Conservation (phyloP, 2,329 filamentous ascomycete species). For the Sordariomycetes sp. region DNA sequence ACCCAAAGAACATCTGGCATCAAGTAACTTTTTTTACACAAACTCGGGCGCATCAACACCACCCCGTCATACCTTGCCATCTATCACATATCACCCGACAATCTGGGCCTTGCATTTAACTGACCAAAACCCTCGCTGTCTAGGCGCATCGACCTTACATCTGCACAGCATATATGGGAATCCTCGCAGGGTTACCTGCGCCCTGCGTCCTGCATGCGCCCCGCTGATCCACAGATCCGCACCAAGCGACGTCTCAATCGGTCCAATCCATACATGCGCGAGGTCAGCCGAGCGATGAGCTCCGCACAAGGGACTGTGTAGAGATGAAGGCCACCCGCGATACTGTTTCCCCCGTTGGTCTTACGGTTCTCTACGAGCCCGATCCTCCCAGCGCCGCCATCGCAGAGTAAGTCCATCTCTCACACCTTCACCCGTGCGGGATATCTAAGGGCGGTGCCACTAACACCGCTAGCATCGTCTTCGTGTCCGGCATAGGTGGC, state of each 20-base stretch:
- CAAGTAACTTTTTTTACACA: not conserved
- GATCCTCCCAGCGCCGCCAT: slow-evolving; percentile 13
- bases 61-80: not conserved
- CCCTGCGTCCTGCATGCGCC: not conserved
- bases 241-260: not conserved
- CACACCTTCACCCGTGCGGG: not conserved
- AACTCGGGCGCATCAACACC: not conserved
- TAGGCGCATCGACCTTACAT: not conserved
- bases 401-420: slow-evolving; percentile 13
- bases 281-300: not conserved
- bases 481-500: slow-evolving; percentile 17
- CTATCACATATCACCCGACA: not conserved
- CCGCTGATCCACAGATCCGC: not conserved
- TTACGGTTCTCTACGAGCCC: slow-evolving; percentile 18
- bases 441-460: not conserved
- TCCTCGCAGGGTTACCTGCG: not conserved
- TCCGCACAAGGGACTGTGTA: not conserved
- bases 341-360: slow-evolving; percentile 14
- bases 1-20: not conserved
- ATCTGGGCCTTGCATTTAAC: not conserved
- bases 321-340: slow-evolving; percentile 13
- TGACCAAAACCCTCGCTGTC: not conserved
- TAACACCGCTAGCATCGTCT: slow-evolving; percentile 13
- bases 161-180: not conserved
- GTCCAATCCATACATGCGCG: not conserved